phyloP scores from a whole-genome alignment of 2,329 filamentous ascomycete genomes.

The Chaetomium globosum region DNA sequence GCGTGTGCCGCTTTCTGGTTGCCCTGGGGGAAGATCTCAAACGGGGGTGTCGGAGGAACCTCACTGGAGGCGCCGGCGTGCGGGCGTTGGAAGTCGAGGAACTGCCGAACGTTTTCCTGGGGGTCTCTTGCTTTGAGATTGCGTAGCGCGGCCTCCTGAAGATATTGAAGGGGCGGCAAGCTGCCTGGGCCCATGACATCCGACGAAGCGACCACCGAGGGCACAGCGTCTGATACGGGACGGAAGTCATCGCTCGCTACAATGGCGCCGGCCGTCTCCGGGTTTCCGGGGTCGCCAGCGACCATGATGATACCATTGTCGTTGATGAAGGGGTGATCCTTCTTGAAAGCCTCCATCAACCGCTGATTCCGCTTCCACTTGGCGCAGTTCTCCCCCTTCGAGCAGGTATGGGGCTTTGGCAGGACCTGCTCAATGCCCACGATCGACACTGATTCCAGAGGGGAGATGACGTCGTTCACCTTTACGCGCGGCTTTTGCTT shows the following conservation, averaged over 20 bases:
- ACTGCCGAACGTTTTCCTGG: conserved; percentile 91
- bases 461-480: conserved; percentile 69
- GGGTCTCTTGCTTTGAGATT: conserved; percentile 74
- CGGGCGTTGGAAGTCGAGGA: conserved; percentile 80
- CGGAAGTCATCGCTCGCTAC: conserved; percentile 61
- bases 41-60: conserved; percentile 70
- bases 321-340: conserved; percentile 70
- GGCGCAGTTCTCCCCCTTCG: conserved; percentile 81
- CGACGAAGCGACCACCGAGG: conserved; percentile 87
- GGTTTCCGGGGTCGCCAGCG: conserved; percentile 77
- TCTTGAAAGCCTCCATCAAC: conserved; percentile 72
- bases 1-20: conserved; percentile 48
- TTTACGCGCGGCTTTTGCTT: conserved; percentile 48
- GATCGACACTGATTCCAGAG: conserved; percentile 83
- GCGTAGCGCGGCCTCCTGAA: conserved; percentile 74
- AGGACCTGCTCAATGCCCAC: conserved; percentile 89
- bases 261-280: conserved; percentile 62
- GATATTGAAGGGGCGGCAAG: conserved; percentile 65
- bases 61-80: conserved; percentile 49
- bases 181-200: conserved; percentile 77
- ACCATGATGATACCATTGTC: conserved; percentile 72
- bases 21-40: conserved; percentile 60
- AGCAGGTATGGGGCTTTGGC: conserved; percentile 80
- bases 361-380: conserved; percentile 82
- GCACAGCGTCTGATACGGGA: conserved; percentile 73